These are phyloP conservation scores for Cercospora zeina DNA, from an alignment of 2,329 filamentous ascomycete genomes.

Conservation along the genomic window DNA sequence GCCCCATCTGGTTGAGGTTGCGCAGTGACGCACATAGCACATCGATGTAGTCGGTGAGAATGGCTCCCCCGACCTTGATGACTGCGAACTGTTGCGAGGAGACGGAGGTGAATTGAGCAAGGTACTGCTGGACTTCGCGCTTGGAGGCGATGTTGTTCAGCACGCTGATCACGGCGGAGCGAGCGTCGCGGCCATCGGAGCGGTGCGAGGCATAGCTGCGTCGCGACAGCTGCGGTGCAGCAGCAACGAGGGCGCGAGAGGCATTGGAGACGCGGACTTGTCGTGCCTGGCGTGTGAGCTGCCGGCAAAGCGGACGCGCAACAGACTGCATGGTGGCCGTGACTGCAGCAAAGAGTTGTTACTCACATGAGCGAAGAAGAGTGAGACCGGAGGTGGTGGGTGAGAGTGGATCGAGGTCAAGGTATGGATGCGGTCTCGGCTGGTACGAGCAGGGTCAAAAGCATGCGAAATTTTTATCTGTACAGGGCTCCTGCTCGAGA, in stretches of 20 bases:
- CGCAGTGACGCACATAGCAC: slow-evolving; percentile 85
- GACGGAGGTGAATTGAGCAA: slow-evolving; percentile 95
- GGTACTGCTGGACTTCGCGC: slow-evolving; percentile 94
- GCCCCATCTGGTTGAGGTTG: slow-evolving; percentile 89
- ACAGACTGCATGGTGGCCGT: slow-evolving; percentile 22
- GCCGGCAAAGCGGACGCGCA: slow-evolving; percentile 25
- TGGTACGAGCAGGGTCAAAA: slow-evolving; percentile 10
- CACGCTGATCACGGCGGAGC: slow-evolving; percentile 82
- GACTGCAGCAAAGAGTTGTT: slow-evolving; percentile 8
- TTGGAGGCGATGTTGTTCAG: slow-evolving; percentile 95
- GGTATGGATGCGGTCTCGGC: slow-evolving; percentile 3
- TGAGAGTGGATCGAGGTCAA: neutral
- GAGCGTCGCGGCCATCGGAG: slow-evolving; percentile 60
- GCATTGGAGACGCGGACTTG: slow-evolving; percentile 12
- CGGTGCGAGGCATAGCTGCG: slow-evolving; percentile 31
- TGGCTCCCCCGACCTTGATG: slow-evolving; percentile 96
- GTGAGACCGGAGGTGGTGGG: neutral
- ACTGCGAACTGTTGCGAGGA: slow-evolving; percentile 97
- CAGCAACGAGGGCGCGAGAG: slow-evolving; percentile 20
- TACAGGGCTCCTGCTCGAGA: neutral
- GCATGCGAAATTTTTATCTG: slow-evolving; percentile 8
- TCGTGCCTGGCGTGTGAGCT: slow-evolving; percentile 24
- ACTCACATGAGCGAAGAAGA: slow-evolving; percentile 12
- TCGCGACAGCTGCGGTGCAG: slow-evolving; percentile 12
- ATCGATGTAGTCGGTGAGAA: slow-evolving; percentile 90